Conservation (phyloP, 331 rosid species). For the Arachis monticola region DNA sequence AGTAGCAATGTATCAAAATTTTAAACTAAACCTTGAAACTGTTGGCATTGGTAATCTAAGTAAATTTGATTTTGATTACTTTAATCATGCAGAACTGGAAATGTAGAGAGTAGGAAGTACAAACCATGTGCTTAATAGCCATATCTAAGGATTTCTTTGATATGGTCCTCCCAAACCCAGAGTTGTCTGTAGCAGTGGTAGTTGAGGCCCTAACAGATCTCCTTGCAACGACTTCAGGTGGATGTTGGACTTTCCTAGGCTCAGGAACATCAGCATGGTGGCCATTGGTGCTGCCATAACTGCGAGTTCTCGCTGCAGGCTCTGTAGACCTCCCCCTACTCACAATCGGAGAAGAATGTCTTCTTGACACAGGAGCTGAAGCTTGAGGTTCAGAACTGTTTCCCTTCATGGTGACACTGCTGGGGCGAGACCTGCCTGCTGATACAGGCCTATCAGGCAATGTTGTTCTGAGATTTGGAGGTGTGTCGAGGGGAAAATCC, state of each 20-base stretch:
- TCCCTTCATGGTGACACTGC: slow-evolving; percentile 53
- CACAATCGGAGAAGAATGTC: slow-evolving; percentile 70
- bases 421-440: slow-evolving; percentile 88
- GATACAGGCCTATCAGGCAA: slow-evolving; percentile 89
- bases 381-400: slow-evolving; percentile 56
- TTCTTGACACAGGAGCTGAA: slow-evolving; percentile 54
- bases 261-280: slow-evolving; percentile 64
- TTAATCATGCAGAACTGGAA: slow-evolving; percentile 7
- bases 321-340: slow-evolving; percentile 82
- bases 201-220: slow-evolving; percentile 72
- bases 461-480: slow-evolving; percentile 90
- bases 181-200: slow-evolving; percentile 61
- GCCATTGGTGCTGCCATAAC: slow-evolving; percentile 61
- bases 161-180: slow-evolving; percentile 86
- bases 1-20: no score
- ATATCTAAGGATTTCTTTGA: slow-evolving; percentile 91
- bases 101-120: slow-evolving; percentile 35
- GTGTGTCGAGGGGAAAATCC: slow-evolving; percentile 89
- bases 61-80: slow-evolving; percentile 20
- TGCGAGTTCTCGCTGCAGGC: slow-evolving; percentile 58
- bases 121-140: slow-evolving; percentile 94
- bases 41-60: slow-evolving; percentile 7
- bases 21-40: neutral
- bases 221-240: slow-evolving; percentile 64
- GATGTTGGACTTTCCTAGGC: slow-evolving; percentile 57